Conservation (phyloP, 495 filamentous ascomycete genomes). For the Penicillium pancosmium region DNA sequence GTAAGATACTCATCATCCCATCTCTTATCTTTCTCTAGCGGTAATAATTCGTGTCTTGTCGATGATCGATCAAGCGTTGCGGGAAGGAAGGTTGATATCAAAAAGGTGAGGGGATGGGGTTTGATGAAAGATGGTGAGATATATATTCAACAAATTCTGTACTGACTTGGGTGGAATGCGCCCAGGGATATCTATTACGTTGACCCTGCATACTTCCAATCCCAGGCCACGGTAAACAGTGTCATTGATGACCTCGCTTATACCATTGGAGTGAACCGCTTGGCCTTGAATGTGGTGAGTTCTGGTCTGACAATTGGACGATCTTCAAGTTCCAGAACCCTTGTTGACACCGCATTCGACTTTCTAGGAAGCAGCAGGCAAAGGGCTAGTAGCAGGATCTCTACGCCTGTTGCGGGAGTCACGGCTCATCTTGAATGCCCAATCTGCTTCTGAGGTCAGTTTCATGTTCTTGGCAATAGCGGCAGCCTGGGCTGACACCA, state of each 20-base stretch:
- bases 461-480: neutral
- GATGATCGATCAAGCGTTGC: constrained; percentile 68
- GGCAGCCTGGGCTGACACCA: neutral
- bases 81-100: constrained; percentile 63
- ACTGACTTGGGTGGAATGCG: neutral
- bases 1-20: neutral
- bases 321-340: neutral
- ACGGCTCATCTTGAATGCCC: constrained; percentile 25
- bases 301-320: constrained; percentile 26
- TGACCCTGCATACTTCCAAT: constrained; percentile 76
- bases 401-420: constrained; percentile 42
- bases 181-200: constrained; percentile 89
- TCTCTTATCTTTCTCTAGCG: constrained; percentile 35
- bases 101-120: constrained; percentile 59
- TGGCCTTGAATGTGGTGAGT: constrained; percentile 51
- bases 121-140: neutral
- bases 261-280: constrained; percentile 55
- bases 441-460: constrained; percentile 6
- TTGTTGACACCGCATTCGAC: neutral
- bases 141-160: neutral
- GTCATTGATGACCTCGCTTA: constrained; percentile 85
- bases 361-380: constrained; percentile 61
- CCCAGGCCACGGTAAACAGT: constrained; percentile 71
- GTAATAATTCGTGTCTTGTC: constrained; percentile 69
- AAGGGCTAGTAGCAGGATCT: constrained; percentile 67